These are phyloP conservation scores for Peribolospora baueri DNA, from an alignment of 768 basidiomycete species.

Conservation along the genomic window DNA sequence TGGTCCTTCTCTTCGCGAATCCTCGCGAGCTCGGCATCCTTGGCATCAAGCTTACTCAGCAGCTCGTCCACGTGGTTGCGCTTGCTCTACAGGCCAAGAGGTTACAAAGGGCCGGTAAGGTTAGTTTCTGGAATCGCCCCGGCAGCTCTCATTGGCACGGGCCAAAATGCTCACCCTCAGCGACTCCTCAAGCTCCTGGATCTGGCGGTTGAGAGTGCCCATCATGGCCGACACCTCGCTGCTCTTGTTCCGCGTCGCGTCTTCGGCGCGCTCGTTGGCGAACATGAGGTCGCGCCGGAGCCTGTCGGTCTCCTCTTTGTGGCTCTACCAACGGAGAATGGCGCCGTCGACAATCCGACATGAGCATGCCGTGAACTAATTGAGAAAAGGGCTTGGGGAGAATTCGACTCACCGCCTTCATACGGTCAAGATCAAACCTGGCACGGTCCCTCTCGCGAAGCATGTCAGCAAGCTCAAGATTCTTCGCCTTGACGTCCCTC, in stretches of 20 bases:
- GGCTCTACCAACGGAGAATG: conserved; percentile 26
- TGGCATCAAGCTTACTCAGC: conserved; percentile 49
- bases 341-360: neutral
- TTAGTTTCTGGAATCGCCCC: too few relatives aligned
- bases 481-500: conserved; percentile 92
- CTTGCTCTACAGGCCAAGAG: conserved; percentile 36
- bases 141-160: too few relatives aligned
- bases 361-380: neutral
- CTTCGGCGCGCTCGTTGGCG: conserved; percentile 94
- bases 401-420: conserved; percentile 36
- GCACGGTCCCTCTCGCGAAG: conserved; percentile 89
- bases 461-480: conserved; percentile 94
- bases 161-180: conserved; percentile 36
- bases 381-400: neutral
- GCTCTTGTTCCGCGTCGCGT: conserved; percentile 69
- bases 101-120: too few relatives aligned
- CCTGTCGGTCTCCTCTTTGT: conserved; percentile 86
- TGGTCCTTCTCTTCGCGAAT: conserved; percentile 87
- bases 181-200: conserved; percentile 88
- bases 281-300: conserved; percentile 75
- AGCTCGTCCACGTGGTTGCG: conserved; percentile 93
- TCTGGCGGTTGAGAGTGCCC: conserved; percentile 80
- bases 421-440: conserved; percentile 77
- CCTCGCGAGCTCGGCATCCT: conserved; percentile 49
- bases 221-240: conserved; percentile 73